Evolutionary conservation across 1,139 yeast genomes (phyloP).

Genomic region (Geotrichum australiense): DNA sequence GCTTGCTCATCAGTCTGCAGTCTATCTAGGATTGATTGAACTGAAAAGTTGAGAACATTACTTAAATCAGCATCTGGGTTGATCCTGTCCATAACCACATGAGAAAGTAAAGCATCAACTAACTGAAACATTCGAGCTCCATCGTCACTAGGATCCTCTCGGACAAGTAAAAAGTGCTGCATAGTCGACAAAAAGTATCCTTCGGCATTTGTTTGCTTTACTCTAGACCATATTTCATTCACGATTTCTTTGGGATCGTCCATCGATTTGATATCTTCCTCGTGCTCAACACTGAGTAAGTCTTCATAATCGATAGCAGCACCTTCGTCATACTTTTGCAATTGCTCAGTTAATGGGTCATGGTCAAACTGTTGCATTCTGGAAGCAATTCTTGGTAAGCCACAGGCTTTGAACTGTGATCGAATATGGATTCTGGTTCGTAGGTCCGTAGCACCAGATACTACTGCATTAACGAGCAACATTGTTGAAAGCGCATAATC

Average conservation of each 20-base stretch:
- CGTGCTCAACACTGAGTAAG: constrained; percentile 50
- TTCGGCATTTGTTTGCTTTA: constrained; percentile 63
- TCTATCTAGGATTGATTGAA: constrained; percentile 69
- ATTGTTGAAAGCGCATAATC: constrained; percentile 79
- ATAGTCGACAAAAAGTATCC: constrained; percentile 68
- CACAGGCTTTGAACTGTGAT: constrained; percentile 70
- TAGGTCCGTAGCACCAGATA: constrained; percentile 55
- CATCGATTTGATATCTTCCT: constrained; percentile 42
- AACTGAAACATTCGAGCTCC: constrained; percentile 69
- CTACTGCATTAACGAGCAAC: constrained; percentile 66
- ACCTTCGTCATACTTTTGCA: constrained; percentile 54
- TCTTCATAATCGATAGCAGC: constrained; percentile 69
- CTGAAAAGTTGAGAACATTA: constrained; percentile 74
- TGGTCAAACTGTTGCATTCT: constrained; percentile 55
- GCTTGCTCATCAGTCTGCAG: constrained; percentile 90
- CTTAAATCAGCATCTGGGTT: constrained; percentile 56
- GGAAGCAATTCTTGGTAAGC: constrained; percentile 56
- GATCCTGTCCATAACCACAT: constrained; percentile 53
- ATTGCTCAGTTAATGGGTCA: constrained; percentile 59
- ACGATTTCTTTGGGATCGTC: constrained; percentile 68
- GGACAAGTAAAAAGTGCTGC: constrained; percentile 67
- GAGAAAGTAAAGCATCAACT: constrained; percentile 76
- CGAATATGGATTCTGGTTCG: constrained; percentile 69
- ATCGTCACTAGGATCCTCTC: constrained; percentile 44
- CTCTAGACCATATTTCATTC: constrained; percentile 41